These are phyloP conservation scores for Eucalyptus caleyi DNA, from an alignment of 345 rosid genomes.

Conservation along the genomic window DNA sequence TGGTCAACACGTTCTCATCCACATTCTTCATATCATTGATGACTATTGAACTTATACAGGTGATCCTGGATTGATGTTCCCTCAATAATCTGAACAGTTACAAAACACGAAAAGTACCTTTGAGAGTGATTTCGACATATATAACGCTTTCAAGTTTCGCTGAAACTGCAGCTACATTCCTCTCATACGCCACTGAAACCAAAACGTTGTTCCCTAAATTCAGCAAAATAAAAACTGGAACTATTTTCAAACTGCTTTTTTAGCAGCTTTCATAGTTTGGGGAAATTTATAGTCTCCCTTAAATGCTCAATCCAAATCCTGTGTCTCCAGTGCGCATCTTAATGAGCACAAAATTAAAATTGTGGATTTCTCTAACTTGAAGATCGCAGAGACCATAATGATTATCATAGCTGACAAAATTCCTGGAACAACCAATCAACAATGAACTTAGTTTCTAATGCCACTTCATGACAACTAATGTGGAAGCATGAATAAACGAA, in stretches of 20 bases:
- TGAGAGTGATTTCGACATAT: background rate
- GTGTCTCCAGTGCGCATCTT: background rate
- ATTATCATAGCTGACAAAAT: background rate
- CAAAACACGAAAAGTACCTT: background rate
- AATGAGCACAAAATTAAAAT: background rate
- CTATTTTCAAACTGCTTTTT: background rate
- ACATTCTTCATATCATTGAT: background rate
- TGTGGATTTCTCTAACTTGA: background rate
- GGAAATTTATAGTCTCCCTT: background rate
- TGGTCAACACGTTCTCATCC: background rate
- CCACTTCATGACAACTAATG: background rate
- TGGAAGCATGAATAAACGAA: background rate
- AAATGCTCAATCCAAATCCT: background rate
- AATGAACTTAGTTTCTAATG: background rate
- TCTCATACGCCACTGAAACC: background rate
- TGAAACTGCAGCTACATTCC: background rate
- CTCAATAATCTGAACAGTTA: background rate
- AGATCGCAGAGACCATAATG: background rate
- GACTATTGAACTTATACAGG: background rate
- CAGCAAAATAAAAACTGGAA: background rate
- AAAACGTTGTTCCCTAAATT: background rate
- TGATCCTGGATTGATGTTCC: background rate
- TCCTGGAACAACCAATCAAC: background rate
- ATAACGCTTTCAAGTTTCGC: background rate
- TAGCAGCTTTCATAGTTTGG: background rate